Base-by-base conservation (phyloP, 2,329 filamentous ascomycete genomes). In the Harringtonia aguacate region DNA sequence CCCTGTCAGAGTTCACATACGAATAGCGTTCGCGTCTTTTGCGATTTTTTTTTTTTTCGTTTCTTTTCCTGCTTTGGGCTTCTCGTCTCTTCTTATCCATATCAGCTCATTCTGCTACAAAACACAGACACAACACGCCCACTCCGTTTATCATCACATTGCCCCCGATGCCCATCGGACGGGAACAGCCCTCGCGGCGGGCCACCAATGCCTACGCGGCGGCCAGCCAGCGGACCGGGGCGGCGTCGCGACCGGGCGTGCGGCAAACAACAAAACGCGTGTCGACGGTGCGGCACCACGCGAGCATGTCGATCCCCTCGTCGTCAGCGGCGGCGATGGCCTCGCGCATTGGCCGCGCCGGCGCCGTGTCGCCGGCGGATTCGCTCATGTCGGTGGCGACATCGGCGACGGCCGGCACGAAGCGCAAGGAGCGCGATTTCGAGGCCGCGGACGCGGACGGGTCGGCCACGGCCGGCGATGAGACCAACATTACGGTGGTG, bases 401-500 rank as follows among this genome's bases (percentile, higher is more conserved):
- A 40, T 63, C 73, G 28, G 63, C 75, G 24, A 70, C 72, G 42
- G 30, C 72, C 28, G 77, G 79, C 21, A 73, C 70, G 36, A 95
- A 95, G 69, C 81, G 89, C 56, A 95, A 95, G 62, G 86, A 92
- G 54, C 77, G 86, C 56, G 86, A 94, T 31, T 90, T 82, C 57
- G 89, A n/a, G n/a, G n/a, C n/a, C n/a, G n/a, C n/a, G n/a, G n/a
- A 86, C 27, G 61, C 70, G 4, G 73, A 85, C 28, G 61, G 70
- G 4, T 73, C 77, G 37, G 36, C 22, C 8, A 34, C 29, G 28
- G 45, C n/a, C n/a, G n/a, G 75, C 41, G 81, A 89, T 55, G 88
- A 94, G 62, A 97, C 90, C 8, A 98, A 95, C 60, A 98, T 98
- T 64, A 92, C 94, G 60, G 92, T 98, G 38, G 89, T 97, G 29